Evolutionary conservation across 352 stramenopile genomes (phyloP), one percentile per base, ranked within the genome.

Genomic region (Pythium monospermum): DNA sequence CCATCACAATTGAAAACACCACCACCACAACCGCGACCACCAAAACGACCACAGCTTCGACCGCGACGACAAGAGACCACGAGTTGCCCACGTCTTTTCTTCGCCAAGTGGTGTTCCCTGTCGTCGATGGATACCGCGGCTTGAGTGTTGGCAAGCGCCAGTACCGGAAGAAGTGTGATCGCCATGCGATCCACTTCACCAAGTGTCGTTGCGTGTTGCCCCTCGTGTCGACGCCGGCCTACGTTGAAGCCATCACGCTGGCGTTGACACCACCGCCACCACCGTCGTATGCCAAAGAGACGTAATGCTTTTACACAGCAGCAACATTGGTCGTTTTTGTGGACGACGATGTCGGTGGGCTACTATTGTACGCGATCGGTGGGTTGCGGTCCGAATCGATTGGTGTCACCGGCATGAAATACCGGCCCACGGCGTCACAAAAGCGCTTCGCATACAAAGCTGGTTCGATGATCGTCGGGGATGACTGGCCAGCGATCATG

Each of bases 381-480:
- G 58, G 52, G 36, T 67, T 67, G 8, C 59, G 51, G 27, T 61
- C 45, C 62, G 71, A 83, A 5, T 78, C 79, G 49, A 91, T 82
- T 43, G 79, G 74, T 30, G 91, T 95, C 41, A 99, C 91, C 2
- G 90, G 96, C 91, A 98, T 98, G 63, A 99, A 99, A 57, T 99
- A 99, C 33, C 93, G 70, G 15, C 94, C 79, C 64, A 99, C 97
- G 2, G 95, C 95, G 60, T 97, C 94, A 25, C 69, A 82, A 54
- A 99, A 98, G 15, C 96, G 85, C 57, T 97, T 95, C 26, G 94
- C 94, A 63, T 99, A 99, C 27, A 97, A 66, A 5, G 79, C 85
- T 4, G 97, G 96, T 59, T 99, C 94, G 59, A 99, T 98, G 51
- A 99, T 98, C 2, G 97, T 99, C 8, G 91, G 91, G 37, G 98